Conservation (phyloP, 2,329 filamentous ascomycete genomes). For the Cytospora piceicola region DNA sequence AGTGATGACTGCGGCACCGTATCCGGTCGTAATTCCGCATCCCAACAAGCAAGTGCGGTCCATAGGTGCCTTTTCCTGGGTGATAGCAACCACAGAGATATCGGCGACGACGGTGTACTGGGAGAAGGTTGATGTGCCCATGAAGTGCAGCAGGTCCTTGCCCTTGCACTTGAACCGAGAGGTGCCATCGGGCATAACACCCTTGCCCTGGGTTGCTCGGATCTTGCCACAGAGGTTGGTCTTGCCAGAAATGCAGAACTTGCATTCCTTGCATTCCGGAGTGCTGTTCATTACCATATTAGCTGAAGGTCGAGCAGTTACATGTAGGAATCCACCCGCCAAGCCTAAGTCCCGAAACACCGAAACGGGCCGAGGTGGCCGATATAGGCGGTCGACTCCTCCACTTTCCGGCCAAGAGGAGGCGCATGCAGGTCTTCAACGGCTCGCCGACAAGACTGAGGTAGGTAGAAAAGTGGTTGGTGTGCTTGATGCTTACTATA, state of each 20-base stretch:
- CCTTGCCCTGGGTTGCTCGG: slow-evolving; percentile 91
- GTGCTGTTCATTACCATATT: slow-evolving; percentile 61
- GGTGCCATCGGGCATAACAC: slow-evolving; percentile 97
- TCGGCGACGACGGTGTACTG: slow-evolving; percentile 99
- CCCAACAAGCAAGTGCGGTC: slow-evolving; percentile 95
- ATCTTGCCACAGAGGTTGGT: slow-evolving; percentile 99
- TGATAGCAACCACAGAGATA: slow-evolving; percentile 92
- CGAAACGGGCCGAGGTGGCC: slow-evolving; percentile 8
- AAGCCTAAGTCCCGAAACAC: slow-evolving; percentile 14
- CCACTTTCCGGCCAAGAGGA: slow-evolving; percentile 13
- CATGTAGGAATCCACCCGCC: not conserved
- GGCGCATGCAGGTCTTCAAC: slow-evolving; percentile 1
- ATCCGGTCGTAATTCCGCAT: slow-evolving; percentile 98
- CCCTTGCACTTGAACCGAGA: slow-evolving; percentile 93
- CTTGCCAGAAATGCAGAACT: slow-evolving; percentile 99
- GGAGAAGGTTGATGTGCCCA: slow-evolving; percentile 98
- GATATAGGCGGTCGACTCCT: slow-evolving; percentile 4
- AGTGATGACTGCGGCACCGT: slow-evolving; percentile 92
- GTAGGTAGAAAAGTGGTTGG: not conserved
- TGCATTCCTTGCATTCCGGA: slow-evolving; percentile 96
- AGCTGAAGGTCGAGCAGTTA: not conserved
- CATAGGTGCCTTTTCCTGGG: slow-evolving; percentile 84
- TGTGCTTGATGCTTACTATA: slow-evolving; percentile 66
- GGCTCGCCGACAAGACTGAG: slow-evolving; percentile 10
- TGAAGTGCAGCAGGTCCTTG: slow-evolving; percentile 95